These are phyloP conservation scores for Lipomyces chichibuensis DNA, from an alignment of 805 yeast species.

Conservation along the genomic window DNA sequence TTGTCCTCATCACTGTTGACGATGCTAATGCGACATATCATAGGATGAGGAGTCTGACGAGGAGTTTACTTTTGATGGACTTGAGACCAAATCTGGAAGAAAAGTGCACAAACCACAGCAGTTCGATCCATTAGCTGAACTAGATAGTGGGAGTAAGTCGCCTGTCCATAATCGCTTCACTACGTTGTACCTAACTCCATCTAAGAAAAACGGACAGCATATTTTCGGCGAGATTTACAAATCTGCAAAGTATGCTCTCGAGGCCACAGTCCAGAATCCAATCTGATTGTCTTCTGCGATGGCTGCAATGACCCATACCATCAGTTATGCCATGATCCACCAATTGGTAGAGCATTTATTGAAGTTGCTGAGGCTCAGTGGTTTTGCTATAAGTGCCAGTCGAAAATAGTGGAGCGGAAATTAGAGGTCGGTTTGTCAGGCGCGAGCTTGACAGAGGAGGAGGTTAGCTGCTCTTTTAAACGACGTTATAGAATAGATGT, in stretches of 20 bases:
- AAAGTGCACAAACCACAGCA: constrained; percentile 35
- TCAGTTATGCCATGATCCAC: constrained; percentile 48
- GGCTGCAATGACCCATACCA: constrained; percentile 49
- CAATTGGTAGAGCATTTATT: constrained; percentile 46
- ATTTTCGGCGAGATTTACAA: constrained; percentile 27
- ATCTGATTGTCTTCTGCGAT: constrained; percentile 47
- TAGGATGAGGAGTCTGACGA: constrained; percentile 28
- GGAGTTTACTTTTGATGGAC: constrained; percentile 34
- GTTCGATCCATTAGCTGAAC: constrained; percentile 28
- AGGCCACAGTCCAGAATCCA: constrained; percentile 45
- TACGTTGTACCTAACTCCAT: neutral
- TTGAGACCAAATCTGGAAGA: constrained; percentile 36
- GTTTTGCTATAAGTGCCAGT: constrained; percentile 48
- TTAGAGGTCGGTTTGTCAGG: constrained; percentile 48
- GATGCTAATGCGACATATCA: neutral
- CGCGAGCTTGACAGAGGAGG: constrained; percentile 42
- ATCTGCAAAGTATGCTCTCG: constrained; percentile 48
- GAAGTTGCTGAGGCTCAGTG: constrained; percentile 49
- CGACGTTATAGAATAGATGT: neutral
- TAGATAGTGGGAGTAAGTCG: constrained; percentile 12
- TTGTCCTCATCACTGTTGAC: neutral
- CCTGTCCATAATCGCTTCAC: neutral
- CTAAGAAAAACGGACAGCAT: constrained; percentile 7
- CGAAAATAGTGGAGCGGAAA: constrained; percentile 43
- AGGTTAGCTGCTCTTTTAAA: constrained; percentile 20